phyloP scores from a whole-genome alignment of 228 moss, liverwort and hornwort species.

The Sphagnum fallax region DNA sequence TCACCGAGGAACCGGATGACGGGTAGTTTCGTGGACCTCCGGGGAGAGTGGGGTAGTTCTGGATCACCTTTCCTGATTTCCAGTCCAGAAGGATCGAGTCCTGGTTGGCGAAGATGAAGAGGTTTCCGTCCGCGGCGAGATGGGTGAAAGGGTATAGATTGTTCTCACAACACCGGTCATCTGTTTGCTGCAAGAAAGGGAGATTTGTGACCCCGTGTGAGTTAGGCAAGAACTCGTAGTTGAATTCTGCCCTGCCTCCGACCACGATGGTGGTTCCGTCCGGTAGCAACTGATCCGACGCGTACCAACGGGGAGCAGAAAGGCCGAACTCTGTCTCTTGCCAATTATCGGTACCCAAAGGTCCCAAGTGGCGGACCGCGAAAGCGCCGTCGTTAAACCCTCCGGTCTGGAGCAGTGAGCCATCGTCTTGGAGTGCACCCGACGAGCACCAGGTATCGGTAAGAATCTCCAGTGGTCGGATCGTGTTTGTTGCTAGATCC shows the following conservation, averaged over 20 bases:
- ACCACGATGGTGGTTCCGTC: slow-evolving; percentile 11
- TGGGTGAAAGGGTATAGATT: slow-evolving; percentile 23
- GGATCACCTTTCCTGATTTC: slow-evolving; percentile 8
- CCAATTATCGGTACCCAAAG: slow-evolving; percentile 1
- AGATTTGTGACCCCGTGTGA: neutral
- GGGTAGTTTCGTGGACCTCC: slow-evolving; percentile 15
- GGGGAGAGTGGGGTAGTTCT: slow-evolving; percentile 8
- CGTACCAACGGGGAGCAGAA: slow-evolving; percentile 7
- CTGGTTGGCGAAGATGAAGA: slow-evolving; percentile 21
- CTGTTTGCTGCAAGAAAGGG: slow-evolving; percentile 7
- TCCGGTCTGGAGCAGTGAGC: slow-evolving; percentile 32
- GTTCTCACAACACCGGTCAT: slow-evolving; percentile 2
- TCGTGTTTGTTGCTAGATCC: slow-evolving; percentile 16
- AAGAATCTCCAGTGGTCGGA: slow-evolving; percentile 31
- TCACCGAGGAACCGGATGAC: slow-evolving; percentile 10
- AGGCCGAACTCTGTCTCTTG: slow-evolving; percentile 1
- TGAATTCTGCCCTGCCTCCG: slow-evolving; percentile 9
- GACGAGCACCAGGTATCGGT: slow-evolving; percentile 42
- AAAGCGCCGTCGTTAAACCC: slow-evolving; percentile 22
- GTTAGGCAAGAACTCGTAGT: slow-evolving; percentile 14
- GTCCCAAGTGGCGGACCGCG: neutral
- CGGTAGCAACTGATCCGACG: slow-evolving; percentile 13
- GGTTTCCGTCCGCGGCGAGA: slow-evolving; percentile 12
- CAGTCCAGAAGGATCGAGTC: slow-evolving; percentile 13
- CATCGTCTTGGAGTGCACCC: slow-evolving; percentile 25